phyloP scores from a whole-genome alignment of 2,329 filamentous ascomycete genomes.

The Ceratocystiopsis minuta region DNA sequence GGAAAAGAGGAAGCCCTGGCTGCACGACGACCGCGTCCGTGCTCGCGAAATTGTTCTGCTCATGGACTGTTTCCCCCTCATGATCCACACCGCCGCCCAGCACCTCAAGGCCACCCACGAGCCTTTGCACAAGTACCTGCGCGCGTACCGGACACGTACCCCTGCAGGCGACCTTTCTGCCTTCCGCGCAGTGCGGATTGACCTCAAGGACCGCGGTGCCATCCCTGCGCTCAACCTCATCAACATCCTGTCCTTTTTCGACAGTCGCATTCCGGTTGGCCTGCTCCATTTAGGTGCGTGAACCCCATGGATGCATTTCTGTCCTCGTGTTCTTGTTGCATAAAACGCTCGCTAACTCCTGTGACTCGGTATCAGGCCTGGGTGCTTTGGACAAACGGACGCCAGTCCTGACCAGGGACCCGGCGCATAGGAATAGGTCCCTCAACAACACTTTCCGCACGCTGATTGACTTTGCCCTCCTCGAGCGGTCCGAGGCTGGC shows the following conservation, averaged over 20 bases:
- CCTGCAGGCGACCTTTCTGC: slow-evolving; percentile 31
- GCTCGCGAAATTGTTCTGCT: slow-evolving; percentile 44
- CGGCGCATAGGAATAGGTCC: slow-evolving; percentile 17
- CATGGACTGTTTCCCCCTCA: slow-evolving; percentile 47
- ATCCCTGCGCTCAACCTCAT: slow-evolving; percentile 45
- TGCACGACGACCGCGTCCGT: slow-evolving; percentile 33
- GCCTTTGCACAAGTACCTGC: slow-evolving; percentile 42
- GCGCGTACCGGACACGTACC: slow-evolving; percentile 35
- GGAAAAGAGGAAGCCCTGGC: slow-evolving; percentile 36
- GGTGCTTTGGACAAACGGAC: slow-evolving; percentile 26
- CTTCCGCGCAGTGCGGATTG: slow-evolving; percentile 29
- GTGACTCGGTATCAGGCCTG: slow-evolving; percentile 18
- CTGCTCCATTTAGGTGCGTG: slow-evolving; percentile 39
- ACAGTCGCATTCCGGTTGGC: slow-evolving; percentile 46
- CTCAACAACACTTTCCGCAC: slow-evolving; percentile 31
- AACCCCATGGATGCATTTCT: neutral
- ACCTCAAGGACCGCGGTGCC: slow-evolving; percentile 27
- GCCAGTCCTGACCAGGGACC: slow-evolving; percentile 26
- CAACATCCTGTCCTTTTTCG: slow-evolving; percentile 45
- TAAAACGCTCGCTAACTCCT: too few species aligned
- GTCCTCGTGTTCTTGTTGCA: neutral
- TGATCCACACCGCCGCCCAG: slow-evolving; percentile 48
- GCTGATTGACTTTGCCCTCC: slow-evolving; percentile 32
- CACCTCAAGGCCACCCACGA: slow-evolving; percentile 42
- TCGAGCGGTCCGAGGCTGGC: slow-evolving; percentile 30